Base-by-base conservation (phyloP, 169 alveolate genomes). In the Plasmodium cynomolgi region DNA sequence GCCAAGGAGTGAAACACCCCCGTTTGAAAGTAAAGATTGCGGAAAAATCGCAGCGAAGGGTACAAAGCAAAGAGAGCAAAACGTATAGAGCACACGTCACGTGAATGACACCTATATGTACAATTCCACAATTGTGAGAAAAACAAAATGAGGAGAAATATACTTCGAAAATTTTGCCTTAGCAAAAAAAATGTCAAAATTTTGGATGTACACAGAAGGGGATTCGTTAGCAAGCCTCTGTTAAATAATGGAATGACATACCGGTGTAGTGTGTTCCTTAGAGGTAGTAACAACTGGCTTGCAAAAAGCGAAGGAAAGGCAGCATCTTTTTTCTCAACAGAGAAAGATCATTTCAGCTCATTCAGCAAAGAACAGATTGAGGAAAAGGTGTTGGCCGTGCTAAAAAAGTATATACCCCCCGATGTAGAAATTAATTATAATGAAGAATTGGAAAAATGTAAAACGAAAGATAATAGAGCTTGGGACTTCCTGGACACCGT, bases 401-500 rank as follows among this genome's bases (percentile, higher is more conserved):
- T 90, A 80, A 90, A 79, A 80, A 90, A 90, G 82, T 90, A 90
- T 17, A 26, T 90, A 50, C 90, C 94, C 6, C 13, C 37, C 23
- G 73, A 80, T 80, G 90, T 47, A 26, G 84, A 90, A 90, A 80
- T 90, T 58, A 90, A 90, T 39, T 90, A 90, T 90, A 80, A 79
- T 79, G 94, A 90, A 62, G 94, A 90, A 62, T 80, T 90, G 58
- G 94, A 90, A 79, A 90, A 90, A 62, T 58, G 82, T 47, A 90
- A 90, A 71, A 90, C 94, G 29, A 90, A 90, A 44, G 94, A 90
- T 90, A 58, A 90, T 90, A 80, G 94, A 39, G 88, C 90, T 15
- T 90, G 94, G 94, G 94, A 90, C 54, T 90, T 90, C 54, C 56
- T 90, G 37, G 94, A 90, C 72, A 90, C 94, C 34, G 94, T 90